These are phyloP conservation scores for Trichosanthes truncata DNA, from an alignment of 306 rosid species.

Conservation along the genomic window DNA sequence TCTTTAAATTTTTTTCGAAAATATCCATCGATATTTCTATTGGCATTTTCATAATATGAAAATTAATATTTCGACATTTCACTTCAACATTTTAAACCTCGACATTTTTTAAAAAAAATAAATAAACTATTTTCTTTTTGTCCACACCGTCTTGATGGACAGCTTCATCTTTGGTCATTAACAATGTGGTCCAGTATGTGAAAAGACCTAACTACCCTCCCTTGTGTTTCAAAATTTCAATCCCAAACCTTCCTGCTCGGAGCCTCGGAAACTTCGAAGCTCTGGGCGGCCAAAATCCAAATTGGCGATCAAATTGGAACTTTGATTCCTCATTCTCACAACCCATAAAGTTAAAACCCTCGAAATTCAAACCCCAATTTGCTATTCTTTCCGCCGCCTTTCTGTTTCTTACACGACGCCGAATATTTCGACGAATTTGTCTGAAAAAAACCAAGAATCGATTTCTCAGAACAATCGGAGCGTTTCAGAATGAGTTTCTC, in stretches of 20 bases:
- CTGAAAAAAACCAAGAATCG: background rate
- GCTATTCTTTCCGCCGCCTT: background rate
- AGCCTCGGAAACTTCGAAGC: background rate
- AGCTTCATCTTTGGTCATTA: background rate
- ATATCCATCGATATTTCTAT: too few relatives aligned
- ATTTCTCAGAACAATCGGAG: slow-evolving; percentile 3
- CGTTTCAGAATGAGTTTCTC: slow-evolving; percentile 39
- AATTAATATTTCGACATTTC: too few relatives aligned
- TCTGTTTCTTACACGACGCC: background rate
- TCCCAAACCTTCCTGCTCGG: background rate
- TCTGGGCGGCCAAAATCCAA: background rate
- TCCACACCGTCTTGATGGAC: background rate
- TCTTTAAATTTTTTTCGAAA: too few relatives aligned
- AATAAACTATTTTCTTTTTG: too few relatives aligned
- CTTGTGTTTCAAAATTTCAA: background rate
- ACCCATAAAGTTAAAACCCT: background rate
- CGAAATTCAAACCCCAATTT: background rate
- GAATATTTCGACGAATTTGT: background rate
- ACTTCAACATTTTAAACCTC: too few relatives aligned
- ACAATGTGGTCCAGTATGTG: background rate
- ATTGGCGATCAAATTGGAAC: background rate
- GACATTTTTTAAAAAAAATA: too few relatives aligned
- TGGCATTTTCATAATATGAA: too few relatives aligned
- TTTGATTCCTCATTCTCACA: background rate
- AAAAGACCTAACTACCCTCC: background rate